Percentiles rank a stretch among this genome's conserved stretches.
Conservation (phyloP, 768 basidiomycete species). For the Calocera viscosa region DNA sequence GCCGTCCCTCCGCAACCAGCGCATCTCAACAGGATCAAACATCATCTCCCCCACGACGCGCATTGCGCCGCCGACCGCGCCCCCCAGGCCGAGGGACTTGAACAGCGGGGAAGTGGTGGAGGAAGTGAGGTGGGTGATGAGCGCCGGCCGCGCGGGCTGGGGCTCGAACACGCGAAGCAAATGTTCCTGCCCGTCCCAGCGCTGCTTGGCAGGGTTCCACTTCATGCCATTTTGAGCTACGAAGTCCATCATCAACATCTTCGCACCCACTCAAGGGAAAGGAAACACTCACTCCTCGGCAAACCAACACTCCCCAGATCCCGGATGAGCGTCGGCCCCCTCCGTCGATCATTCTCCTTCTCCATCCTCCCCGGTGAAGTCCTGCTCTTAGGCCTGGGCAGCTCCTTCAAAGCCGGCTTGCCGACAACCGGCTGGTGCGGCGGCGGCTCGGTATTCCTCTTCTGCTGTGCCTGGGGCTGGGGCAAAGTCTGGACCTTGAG, state of each 20-base stretch:
- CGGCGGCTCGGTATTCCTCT: no score
- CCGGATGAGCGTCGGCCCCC: constrained; percentile 80
- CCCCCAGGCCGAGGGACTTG: constrained; percentile 26
- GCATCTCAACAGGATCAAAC: constrained; percentile 89
- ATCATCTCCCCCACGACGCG: constrained; percentile 96
- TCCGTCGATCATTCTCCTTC: constrained; percentile 19
- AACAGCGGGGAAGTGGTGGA: constrained; percentile 56
- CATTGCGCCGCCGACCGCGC: constrained; percentile 61
- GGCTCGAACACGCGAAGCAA: constrained; percentile 80
- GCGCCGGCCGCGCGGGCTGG: constrained; percentile 77
- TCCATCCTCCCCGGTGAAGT: not conserved
- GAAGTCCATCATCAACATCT: not conserved
- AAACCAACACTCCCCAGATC: constrained; percentile 56
- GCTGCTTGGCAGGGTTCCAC: constrained; percentile 80
- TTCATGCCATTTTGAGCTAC: constrained; percentile 94
- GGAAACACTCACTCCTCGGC: constrained; percentile 52
- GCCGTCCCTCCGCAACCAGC: constrained; percentile 79
- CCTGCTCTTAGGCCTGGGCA: not conserved
- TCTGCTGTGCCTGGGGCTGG: no score
- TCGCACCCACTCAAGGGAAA: not conserved
- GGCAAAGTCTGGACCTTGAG: no score
- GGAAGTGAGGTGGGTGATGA: constrained; percentile 90
- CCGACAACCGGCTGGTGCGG: no score
- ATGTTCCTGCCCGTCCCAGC: constrained; percentile 97
- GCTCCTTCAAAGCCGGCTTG: not conserved